Base-by-base conservation (phyloP, 805 yeast species). In the Candida wancherniae region DNA sequence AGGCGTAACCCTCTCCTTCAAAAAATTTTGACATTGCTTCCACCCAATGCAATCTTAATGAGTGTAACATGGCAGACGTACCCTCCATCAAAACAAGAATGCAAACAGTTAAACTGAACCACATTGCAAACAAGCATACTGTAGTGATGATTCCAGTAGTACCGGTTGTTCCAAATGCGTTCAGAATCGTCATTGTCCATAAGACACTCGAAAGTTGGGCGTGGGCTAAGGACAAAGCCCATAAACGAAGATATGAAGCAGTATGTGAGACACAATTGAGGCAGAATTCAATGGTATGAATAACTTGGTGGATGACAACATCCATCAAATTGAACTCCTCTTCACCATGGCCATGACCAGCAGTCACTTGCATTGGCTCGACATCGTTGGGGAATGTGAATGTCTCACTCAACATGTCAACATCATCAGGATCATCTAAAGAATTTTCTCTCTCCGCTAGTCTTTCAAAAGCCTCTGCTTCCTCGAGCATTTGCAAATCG, bases 11-110 rank as follows among this genome's bases (percentile, higher is more conserved):
- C 50, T 80, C 86, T 50, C 88, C 88, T 49, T 77, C 80, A 43
- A 81, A 81, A 52, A 77, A 80, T 55, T 81, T 81, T 26, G 84
- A 77, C 88, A 81, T 81, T 21, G 84, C 75, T 51, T 81, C 88
- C 32, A 81, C 87, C 88, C 88, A 81, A 51, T 81, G 88, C 46
- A 81, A 63, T 60, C 88, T 72, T 48, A 81, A 67, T 10, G 84
- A 73, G 53, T 81, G 88, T 48, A 81, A 63, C 88, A 81, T 81
- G 13, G 87, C 87, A n/a, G 85, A 78, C 0, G 87, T 81, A 34
- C 88, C 88, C 58, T 81, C 88, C 88, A 81, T 81, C 28, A 78
- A 64, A 28, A 81, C 87, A 51, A 81, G 61, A 24, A 81, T 77
- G 44, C 76, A 69, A 22, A 77, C 80, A 0, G 87, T 80, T 44